Conservation (phyloP, 1,139 yeast species). For the Candida sp. region DNA sequence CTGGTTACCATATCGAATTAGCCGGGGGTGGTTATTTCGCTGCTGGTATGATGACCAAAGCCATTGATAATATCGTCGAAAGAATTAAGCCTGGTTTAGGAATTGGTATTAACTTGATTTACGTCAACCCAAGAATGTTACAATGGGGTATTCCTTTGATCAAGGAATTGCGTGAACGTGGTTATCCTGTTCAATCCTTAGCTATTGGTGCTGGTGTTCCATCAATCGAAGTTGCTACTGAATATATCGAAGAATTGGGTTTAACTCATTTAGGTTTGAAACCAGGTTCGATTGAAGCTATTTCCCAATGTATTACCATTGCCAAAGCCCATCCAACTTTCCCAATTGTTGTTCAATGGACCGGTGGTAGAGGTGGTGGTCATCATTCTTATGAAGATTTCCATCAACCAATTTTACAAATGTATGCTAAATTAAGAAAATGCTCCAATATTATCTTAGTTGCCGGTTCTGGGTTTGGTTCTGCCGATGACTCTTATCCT, state of each 20-base stretch:
- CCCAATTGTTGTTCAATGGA: constrained; percentile 99
- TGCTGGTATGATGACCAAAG: constrained; percentile 66
- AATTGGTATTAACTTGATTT: constrained; percentile 85
- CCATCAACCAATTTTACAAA: constrained; percentile 96
- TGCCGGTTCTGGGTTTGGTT: constrained; percentile 99
- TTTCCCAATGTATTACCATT: constrained; percentile 78
- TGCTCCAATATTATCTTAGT: constrained; percentile 83
- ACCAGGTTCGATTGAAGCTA: constrained; percentile 97
- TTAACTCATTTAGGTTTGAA: constrained; percentile 92
- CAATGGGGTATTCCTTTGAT: constrained; percentile 99
- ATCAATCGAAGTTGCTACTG: constrained; percentile 94
- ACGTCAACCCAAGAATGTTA: constrained; percentile 95
- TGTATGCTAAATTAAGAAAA: constrained; percentile 94
- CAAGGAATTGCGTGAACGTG: constrained; percentile 81
- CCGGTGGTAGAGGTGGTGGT: constrained; percentile 99
- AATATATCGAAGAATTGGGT: constrained; percentile 89
- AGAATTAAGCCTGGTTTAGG: constrained; percentile 82
- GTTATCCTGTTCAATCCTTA: constrained; percentile 94
- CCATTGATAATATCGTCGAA: constrained; percentile 67
- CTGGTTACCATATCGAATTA: constrained; percentile 96
- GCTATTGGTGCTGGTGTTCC: constrained; percentile 99
- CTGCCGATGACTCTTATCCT: constrained; percentile 94
- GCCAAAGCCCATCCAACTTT: constrained; percentile 95
- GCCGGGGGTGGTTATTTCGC: constrained; percentile 98
- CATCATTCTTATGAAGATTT: constrained; percentile 99